Base-by-base conservation (phyloP, 345 rosid genomes). In the Camelina sativa region DNA sequence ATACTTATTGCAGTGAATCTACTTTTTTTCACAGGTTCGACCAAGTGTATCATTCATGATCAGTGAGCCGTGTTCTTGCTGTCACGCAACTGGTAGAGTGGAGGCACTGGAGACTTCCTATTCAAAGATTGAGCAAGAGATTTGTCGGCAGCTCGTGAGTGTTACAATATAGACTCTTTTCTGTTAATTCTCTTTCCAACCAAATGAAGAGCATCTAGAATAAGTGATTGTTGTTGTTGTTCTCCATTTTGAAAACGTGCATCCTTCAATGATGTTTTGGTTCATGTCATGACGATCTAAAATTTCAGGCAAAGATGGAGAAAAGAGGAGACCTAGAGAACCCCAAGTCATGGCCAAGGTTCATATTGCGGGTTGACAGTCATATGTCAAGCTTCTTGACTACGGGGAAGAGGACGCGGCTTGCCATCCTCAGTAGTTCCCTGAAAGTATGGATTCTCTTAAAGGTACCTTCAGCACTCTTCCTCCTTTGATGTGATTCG, bases 1-100 rank as follows among this genome's bases (percentile, higher is more conserved):
- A 11, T 60, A 51, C 69, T 68, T 43, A 76, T 23, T 43, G 22
- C 43, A 63, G 38, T 65, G 38, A 8, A 28, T 56, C 44, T 55
- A 28, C 2, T 16, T 11, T 30, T 15, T 38, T 62, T 22, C 10
- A 74, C 87, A 94, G 98, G 98, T 95, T 82, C 89, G 99, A 47
- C 97, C 99, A 2, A 95, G 97, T 79, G 97, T 95, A 48, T 85
- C 97, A 73, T 91, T 90, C 80, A 95, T 88, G 97, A 85, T 95
- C 54, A 95, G 93, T 71, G 99, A 95, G 74, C 97, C 99, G 5
- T 95, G 99, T 80, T 72, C 85, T 40, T 90, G 92, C 81, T 95
- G 99, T 81, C 93, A 87, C 77, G 97, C 87, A 65, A 88, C 99
- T 71, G 99, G 97, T 57, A 90, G 99, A 76, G 97, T 95, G 47